Evolutionary conservation across 306 rosid genomes (phyloP), one percentile per base, ranked within the genome.

Genomic region (Ochetophila trinervis): DNA sequence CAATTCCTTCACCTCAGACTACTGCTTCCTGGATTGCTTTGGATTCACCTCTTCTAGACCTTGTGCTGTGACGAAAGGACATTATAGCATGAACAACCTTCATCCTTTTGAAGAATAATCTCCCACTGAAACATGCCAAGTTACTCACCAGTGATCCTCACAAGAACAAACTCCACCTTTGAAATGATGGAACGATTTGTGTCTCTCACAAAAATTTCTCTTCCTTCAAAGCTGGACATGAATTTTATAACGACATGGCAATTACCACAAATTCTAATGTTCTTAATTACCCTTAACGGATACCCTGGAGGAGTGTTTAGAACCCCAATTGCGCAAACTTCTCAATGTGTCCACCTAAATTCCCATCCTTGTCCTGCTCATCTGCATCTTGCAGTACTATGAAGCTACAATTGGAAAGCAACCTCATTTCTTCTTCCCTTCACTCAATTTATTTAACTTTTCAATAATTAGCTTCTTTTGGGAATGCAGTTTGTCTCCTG

Each of bases 201-300:
- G 45, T 7, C 12, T 40, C 12, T 40, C 1, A 7, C 11, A 40
- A 12, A 40, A 3, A 40, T 40, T 40, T 40, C 45, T 40, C 45
- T 40, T 40, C 45, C 12, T 7, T 40, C 45, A 76, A 95, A 78
- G 79, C 60, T 77, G 23, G 51, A 47, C 17, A 47, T 47, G 51
- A 47, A 47, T 17, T 47, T 47, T 47, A 47, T 47, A 47, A 4
- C 13, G n/a, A 14, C 51, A 47, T 47, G 51, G 51, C 51, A 47
- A 47, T 47, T 14, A 47, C 51, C 51, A 47, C 51, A 47, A 5
- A 47, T 47, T 47, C 51, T 47, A 14, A 11, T 12, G 51, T 47
- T 47, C 51, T 8, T 47, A 47, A 47, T 47, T 17, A 47, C 15
- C 17, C 13, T 47, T 47, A 47, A n/a, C n/a, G n/a, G n/a, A n/a